Conservation (phyloP, 2,329 filamentous ascomycete species). For the Arthroderma uncinatum region DNA sequence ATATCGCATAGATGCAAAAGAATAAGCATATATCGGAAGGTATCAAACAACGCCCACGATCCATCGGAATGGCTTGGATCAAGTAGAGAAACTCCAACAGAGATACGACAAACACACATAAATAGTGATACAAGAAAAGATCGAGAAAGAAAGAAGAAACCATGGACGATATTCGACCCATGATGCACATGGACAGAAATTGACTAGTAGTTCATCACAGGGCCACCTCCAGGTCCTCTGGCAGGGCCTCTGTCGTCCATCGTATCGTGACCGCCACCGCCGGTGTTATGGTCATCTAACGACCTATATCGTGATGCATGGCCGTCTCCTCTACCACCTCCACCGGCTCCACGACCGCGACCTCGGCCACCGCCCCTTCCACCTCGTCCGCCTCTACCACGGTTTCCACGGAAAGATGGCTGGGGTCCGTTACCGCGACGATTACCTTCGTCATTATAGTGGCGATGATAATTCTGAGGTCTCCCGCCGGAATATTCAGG, state of each 20-base stretch:
- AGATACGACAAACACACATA: not conserved
- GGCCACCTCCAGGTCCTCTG: conserved; percentile 19
- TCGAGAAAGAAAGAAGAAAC: not conserved
- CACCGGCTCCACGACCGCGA: conserved; percentile 33
- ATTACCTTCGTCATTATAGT: conserved; percentile 37
- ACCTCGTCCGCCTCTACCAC: conserved; percentile 35
- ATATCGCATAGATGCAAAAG: not conserved
- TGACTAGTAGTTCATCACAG: conserved; percentile 32
- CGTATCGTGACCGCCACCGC: conserved; percentile 23
- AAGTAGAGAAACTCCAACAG: not conserved
- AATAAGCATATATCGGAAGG: not conserved
- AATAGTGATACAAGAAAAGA: not conserved
- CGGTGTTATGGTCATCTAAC: conserved; percentile 46
- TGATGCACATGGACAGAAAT: not conserved
- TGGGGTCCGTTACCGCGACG: conserved; percentile 21
- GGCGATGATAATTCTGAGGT: conserved; percentile 20
- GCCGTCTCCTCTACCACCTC: conserved; percentile 33
- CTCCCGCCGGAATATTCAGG: conserved; percentile 18
- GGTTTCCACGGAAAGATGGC: conserved; percentile 20
- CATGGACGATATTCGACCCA: not conserved
- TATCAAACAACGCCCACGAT: not conserved
- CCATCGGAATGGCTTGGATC: not conserved
- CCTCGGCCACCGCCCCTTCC: conserved; percentile 33
- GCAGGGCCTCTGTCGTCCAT: conserved; percentile 22
- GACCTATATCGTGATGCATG: conserved; percentile 51